Evolutionary conservation across 306 rosid genomes (phyloP).

Genomic region (Prunus salicina): DNA sequence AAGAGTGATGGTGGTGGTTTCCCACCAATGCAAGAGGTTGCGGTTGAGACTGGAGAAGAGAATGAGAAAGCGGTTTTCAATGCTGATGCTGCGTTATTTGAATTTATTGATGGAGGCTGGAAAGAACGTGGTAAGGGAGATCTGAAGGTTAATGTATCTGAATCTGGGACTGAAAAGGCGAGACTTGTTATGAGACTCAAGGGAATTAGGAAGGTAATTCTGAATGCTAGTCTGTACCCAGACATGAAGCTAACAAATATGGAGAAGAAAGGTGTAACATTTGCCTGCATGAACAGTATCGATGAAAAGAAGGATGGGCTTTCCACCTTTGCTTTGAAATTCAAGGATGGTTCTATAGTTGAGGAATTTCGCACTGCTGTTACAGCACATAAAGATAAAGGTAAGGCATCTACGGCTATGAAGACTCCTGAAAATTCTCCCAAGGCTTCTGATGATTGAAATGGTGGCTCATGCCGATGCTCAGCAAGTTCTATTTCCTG

Average conservation of each 20-base stretch:
- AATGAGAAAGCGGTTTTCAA: slow-evolving; percentile 65
- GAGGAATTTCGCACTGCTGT: slow-evolving; percentile 72
- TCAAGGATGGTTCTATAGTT: slow-evolving; percentile 69
- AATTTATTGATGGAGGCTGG: slow-evolving; percentile 76
- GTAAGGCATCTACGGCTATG: slow-evolving; percentile 37
- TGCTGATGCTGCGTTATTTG: slow-evolving; percentile 77
- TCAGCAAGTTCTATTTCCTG: slow-evolving; percentile 14
- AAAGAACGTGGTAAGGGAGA: slow-evolving; percentile 98
- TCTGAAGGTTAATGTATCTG: slow-evolving; percentile 65
- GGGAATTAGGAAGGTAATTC: slow-evolving; percentile 78
- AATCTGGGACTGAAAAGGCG: slow-evolving; percentile 51
- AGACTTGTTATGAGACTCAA: slow-evolving; percentile 78
- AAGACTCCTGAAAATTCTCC: slow-evolving; percentile 88
- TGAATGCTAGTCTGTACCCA: slow-evolving; percentile 85
- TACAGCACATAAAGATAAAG: slow-evolving; percentile 61
- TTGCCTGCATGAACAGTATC: slow-evolving; percentile 88
- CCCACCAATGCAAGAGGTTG: slow-evolving; percentile 69
- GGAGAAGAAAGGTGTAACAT: slow-evolving; percentile 91
- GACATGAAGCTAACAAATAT: slow-evolving; percentile 82
- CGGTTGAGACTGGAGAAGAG: slow-evolving; percentile 94
- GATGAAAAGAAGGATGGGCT: slow-evolving; percentile 67
- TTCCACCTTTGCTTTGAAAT: slow-evolving; percentile 86
- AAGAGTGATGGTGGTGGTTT: slow-evolving; percentile 61
- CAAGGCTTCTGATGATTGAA: slow-evolving; percentile 51
- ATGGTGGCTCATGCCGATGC: slow-evolving; percentile 1